Evolutionary conservation across 306 rosid genomes (phyloP).

Genomic region (Prunus dulcis): DNA sequence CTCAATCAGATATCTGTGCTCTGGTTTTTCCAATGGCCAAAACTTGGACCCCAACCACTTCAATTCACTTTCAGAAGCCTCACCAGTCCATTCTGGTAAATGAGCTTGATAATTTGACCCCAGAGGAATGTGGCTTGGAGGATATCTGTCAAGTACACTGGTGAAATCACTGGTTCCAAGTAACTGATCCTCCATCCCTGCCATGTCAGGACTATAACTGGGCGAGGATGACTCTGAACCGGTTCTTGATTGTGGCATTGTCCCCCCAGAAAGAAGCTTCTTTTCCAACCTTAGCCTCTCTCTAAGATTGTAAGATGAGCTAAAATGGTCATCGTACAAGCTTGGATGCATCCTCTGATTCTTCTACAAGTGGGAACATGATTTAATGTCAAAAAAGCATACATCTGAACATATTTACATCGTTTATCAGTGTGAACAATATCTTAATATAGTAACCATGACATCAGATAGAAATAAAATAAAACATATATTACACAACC

Average conservation of each 20-base stretch:
- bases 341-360: constrained; percentile 68
- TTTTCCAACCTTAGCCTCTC: constrained; percentile 43
- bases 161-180: constrained; percentile 30
- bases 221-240: constrained; percentile 30
- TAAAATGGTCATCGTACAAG: constrained; percentile 57
- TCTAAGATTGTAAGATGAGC: constrained; percentile 58
- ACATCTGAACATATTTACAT: background rate
- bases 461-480: background rate
- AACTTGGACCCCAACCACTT: constrained; percentile 69
- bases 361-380: constrained; percentile 41
- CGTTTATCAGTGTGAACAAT: background rate
- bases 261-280: constrained; percentile 27
- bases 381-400: constrained; percentile 22
- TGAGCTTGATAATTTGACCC: constrained; percentile 58
- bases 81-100: constrained; percentile 61
- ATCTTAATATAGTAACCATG: background rate
- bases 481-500: background rate
- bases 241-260: constrained; percentile 22
- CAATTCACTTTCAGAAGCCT: constrained; percentile 47
- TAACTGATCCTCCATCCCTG: constrained; percentile 17
- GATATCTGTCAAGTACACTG: constrained; percentile 18
- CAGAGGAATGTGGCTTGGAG: constrained; percentile 21
- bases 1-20: constrained; percentile 42
- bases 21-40: constrained; percentile 57
- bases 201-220: constrained; percentile 28